phyloP scores from a whole-genome alignment of 306 rosid genomes.

The Fragaria ananassa region DNA sequence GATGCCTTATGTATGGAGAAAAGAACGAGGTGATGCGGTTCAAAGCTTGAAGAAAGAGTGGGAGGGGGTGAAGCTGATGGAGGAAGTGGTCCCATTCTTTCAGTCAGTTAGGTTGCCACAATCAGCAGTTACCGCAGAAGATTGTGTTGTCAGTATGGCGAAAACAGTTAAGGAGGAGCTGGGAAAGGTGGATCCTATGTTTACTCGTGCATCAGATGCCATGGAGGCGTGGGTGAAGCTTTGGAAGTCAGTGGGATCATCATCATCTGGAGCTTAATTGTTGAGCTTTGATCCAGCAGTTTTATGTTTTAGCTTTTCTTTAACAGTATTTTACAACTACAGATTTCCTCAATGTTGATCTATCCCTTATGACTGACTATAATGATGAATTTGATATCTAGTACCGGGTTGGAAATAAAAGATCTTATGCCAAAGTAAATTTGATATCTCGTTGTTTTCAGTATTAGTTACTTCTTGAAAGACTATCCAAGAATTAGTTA shows the following conservation, averaged over 20 bases:
- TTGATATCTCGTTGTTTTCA: too few relatives aligned
- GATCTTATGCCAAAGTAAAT: too few relatives aligned
- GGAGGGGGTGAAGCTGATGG: constrained; percentile 98
- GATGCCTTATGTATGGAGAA: constrained; percentile 87
- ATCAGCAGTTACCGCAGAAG: constrained; percentile 68
- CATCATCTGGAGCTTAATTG: constrained; percentile 28
- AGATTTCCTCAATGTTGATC: constrained; percentile 1
- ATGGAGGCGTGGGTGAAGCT: constrained; percentile 85
- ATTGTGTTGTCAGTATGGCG: constrained; percentile 69
- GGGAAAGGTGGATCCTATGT: constrained; percentile 75
- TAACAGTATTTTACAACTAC: not conserved
- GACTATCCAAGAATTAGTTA: too few relatives aligned
- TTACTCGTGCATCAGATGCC: constrained; percentile 66
- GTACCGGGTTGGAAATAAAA: constrained; percentile 20
- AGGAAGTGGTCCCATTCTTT: constrained; percentile 93
- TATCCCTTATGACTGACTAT: constrained; percentile 3
- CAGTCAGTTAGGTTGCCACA: constrained; percentile 62
- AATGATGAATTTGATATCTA: constrained; percentile 16
- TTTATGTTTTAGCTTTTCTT: not conserved
- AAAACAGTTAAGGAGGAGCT: constrained; percentile 71
- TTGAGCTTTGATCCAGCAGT: constrained; percentile 16
- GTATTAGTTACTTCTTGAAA: too few relatives aligned
- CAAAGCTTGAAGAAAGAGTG: constrained; percentile 96
- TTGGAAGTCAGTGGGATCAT: constrained; percentile 68
- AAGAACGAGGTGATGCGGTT: constrained; percentile 75